Percentiles rank a stretch among this genome's conserved stretches.
phyloP scores from a whole-genome alignment of 2,329 filamentous ascomycete species.

The Annulohypoxylon truncatum region DNA sequence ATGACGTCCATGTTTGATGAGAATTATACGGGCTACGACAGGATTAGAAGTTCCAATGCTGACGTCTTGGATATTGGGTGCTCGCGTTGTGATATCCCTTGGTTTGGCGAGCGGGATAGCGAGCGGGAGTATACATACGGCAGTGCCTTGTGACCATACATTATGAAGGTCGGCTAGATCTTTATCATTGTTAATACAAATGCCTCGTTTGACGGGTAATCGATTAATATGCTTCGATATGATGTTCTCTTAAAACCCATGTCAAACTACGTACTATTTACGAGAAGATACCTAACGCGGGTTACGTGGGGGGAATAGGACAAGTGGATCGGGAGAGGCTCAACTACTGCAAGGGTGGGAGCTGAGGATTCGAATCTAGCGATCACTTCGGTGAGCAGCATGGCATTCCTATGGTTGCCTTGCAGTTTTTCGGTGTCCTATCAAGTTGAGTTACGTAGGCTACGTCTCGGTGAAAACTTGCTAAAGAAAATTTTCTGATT shows the following conservation, averaged over 20 bases:
- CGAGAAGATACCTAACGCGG: neutral
- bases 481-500: neutral
- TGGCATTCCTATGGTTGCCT: neutral
- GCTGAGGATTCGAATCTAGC: neutral
- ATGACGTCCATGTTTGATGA: neutral
- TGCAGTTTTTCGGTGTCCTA: neutral
- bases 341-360: neutral
- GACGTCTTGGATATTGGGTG: slow-evolving; percentile 12
- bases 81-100: slow-evolving; percentile 29
- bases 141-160: neutral
- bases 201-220: neutral
- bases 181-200: neutral
- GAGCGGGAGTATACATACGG: neutral
- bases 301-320: neutral
- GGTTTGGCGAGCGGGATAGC: neutral
- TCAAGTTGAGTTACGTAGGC: neutral
- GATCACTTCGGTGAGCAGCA: neutral
- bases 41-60: neutral
- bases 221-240: neutral
- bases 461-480: neutral
- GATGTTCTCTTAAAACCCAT: too few relatives aligned
- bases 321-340: neutral
- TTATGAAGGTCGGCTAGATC: neutral
- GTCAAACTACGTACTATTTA: neutral
- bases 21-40: neutral